Evolutionary conservation across 768 basidiomycete species (phyloP), one percentile per base, ranked within the genome.

Genomic region (Psilocybe azurescens): DNA sequence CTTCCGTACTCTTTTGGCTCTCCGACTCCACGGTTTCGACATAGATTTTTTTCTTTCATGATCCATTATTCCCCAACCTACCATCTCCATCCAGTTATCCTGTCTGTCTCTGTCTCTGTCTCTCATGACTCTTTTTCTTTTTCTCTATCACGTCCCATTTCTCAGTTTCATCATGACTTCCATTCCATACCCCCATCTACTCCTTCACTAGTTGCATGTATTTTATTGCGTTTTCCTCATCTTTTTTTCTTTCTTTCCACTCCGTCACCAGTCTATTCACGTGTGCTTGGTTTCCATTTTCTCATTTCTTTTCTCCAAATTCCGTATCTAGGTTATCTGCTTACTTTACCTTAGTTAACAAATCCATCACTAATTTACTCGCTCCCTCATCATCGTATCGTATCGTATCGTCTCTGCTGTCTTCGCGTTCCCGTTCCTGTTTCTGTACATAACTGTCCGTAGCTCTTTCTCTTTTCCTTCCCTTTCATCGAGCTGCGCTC

Each of bases 231-330:
- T 61, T 38, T 38, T 60, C 14, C 36, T 33, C 53, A 7, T 20
- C 10, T 14, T 48, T 33, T 30, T n/a, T 20, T 11, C 52, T 51
- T 48, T 36, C 20, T 49, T 24, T 29, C 46, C 39, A 14, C 41
- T 13, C 28, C 24, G 2, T 38, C 46, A 10, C 30, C 32, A 18
- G 33, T 52, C 50, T 57, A 53, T 60, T 64, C 65, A 48, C 59
- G 61, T 63, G 58, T 53, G 44, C 60, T 41, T 63, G 47, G 51
- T 56, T 67, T 51, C 63, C 46, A 56, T 32, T 67, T 58, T 38
- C 51, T 49, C 11, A 44, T 57, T 53, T 33, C 53, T 53, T 55
- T 59, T 59, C 38, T 56, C 60, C 29, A 2, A 3, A 24, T 24
- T 24, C 2, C 24, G 24, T 24, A 24, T 24, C 24, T 24, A 24